These are phyloP conservation scores for Rhodomyrtus tomentosa DNA, from an alignment of 345 rosid species.

Conservation along the genomic window DNA sequence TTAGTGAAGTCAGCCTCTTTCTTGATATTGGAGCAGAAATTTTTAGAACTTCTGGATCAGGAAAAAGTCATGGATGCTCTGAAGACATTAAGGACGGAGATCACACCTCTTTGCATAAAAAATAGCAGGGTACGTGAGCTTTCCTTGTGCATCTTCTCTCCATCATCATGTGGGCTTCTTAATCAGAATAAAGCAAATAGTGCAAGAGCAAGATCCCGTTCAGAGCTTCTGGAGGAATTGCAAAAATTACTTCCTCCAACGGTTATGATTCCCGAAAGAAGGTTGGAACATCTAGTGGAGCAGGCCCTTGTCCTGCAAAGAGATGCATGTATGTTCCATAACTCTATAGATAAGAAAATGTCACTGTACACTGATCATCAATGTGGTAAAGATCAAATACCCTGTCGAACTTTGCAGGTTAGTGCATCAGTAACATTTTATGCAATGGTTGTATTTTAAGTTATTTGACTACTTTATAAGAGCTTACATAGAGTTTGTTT, in stretches of 20 bases:
- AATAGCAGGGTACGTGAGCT: conserved; percentile 32
- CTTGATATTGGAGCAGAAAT: conserved; percentile 52
- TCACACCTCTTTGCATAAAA: conserved; percentile 36
- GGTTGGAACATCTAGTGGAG: conserved; percentile 59
- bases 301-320: conserved; percentile 52
- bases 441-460: background rate
- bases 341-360: conserved; percentile 36
- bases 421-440: conserved; percentile 1
- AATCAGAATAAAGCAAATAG: conserved; percentile 8
- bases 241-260: conserved; percentile 46
- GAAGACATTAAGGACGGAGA: conserved; percentile 54
- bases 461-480: background rate
- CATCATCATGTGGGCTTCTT: conserved; percentile 6
- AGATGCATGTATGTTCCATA: conserved; percentile 49
- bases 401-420: conserved; percentile 57
- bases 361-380: conserved; percentile 58
- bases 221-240: conserved; percentile 40
- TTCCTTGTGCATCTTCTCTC: conserved; percentile 28
- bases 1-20: conserved; percentile 40
- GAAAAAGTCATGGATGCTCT: conserved; percentile 42
- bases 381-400: conserved; percentile 51
- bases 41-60: conserved; percentile 32
- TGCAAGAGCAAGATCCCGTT: conserved; percentile 24
- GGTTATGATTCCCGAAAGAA: conserved; percentile 42
- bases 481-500: background rate